Conservation (phyloP, 177 flowering plant species). For the Tripterygium wilfordii region DNA sequence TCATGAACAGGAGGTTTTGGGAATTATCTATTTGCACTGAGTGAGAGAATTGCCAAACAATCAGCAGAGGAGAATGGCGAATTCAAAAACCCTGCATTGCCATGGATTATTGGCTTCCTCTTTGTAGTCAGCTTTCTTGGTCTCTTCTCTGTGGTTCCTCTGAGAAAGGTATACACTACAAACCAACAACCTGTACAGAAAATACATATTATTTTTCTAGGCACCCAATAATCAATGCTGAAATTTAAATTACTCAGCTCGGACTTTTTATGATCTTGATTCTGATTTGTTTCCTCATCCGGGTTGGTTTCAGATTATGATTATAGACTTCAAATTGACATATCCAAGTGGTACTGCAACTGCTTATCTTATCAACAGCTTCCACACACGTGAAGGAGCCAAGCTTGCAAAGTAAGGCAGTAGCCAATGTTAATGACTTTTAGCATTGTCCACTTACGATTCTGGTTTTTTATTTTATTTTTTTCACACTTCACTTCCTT, state of each 20-base stretch:
- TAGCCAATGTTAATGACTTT: not conserved
- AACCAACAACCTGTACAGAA: too few species aligned
- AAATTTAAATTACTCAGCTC: too few species aligned
- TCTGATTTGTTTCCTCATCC: too few species aligned
- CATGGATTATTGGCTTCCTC: slow-evolving; percentile 25
- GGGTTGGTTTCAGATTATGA: slow-evolving; percentile 40
- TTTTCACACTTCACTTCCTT: not conserved
- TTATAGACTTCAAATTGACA: slow-evolving; percentile 44
- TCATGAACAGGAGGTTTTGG: slow-evolving; percentile 16
- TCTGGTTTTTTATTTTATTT: not conserved
- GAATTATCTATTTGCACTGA: slow-evolving; percentile 20
- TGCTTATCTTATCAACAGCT: slow-evolving; percentile 32
- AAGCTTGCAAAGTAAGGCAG: slow-evolving; percentile 40
- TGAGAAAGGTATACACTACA: slow-evolving; percentile 12
- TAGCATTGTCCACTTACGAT: not conserved
- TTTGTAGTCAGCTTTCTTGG: slow-evolving; percentile 29
- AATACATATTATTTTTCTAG: too few species aligned
- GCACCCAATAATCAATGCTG: too few species aligned
- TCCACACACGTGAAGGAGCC: slow-evolving; percentile 36
- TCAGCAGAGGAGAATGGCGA: not conserved
- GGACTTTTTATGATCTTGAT: too few species aligned
- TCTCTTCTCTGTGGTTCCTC: slow-evolving; percentile 25
- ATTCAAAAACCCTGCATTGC: slow-evolving; percentile 9
- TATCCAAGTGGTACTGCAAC: slow-evolving; percentile 67
- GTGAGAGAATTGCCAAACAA: slow-evolving; percentile 7